Percentiles rank a stretch among this genome's conserved stretches.
phyloP scores from a whole-genome alignment of 176 grass and related monocot species.

The Guadua angustifolia region DNA sequence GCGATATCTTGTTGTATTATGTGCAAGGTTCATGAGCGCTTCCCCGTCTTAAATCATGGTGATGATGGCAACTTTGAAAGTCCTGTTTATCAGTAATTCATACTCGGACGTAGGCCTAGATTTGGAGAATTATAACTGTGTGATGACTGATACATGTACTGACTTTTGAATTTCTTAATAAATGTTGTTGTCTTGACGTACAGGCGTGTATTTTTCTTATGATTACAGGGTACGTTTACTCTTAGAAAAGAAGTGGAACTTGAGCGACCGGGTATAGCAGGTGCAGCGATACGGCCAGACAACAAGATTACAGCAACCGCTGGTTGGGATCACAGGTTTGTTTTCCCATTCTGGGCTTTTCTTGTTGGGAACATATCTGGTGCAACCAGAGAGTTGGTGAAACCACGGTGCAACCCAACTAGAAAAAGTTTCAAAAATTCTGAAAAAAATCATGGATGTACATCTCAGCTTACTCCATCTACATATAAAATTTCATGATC shows the following conservation, averaged over 20 bases:
- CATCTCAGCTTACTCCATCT: too few relatives aligned
- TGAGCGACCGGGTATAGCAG: slow-evolving; percentile 67
- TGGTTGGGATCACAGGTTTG: slow-evolving; percentile 95
- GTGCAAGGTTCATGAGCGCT: not conserved
- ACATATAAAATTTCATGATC: too few relatives aligned
- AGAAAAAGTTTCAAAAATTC: too few relatives aligned
- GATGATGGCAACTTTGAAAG: slow-evolving; percentile 1
- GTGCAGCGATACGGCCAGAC: slow-evolving; percentile 72
- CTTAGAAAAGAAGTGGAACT: slow-evolving; percentile 83
- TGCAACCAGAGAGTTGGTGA: too few relatives aligned
- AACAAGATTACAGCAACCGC: slow-evolving; percentile 84
- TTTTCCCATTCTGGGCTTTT: slow-evolving; percentile 32
- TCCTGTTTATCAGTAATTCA: not conserved
- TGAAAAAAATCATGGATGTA: too few relatives aligned
- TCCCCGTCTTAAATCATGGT: not conserved
- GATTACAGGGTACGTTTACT: slow-evolving; percentile 58
- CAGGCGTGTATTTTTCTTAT: slow-evolving; percentile 26
- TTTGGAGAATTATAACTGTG: slow-evolving; percentile 1
- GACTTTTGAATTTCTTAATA: not conserved
- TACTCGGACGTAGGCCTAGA: not conserved
- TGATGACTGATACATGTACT: slow-evolving; percentile 18
- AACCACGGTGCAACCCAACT: too few relatives aligned
- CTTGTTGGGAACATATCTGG: too few relatives aligned
- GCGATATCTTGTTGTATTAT: not conserved
- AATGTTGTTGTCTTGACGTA: not conserved